Base-by-base conservation (phyloP, 2,329 filamentous ascomycete species). In the Monosporascus sp. region DNA sequence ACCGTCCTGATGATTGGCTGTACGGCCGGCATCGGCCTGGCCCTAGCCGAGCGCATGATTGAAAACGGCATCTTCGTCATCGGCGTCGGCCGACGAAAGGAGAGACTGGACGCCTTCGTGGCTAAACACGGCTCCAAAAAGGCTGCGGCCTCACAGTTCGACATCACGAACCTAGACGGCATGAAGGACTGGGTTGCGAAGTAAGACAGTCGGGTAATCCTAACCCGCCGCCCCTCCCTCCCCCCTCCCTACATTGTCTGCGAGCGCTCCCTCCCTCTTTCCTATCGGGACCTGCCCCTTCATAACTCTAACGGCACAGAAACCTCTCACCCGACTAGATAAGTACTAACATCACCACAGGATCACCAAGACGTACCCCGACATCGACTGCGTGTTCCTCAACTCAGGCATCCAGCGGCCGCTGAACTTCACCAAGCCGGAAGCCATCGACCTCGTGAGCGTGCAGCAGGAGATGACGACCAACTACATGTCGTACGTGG, bases 351-450 rank as follows among this genome's bases (percentile, higher is more conserved):
- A 39, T 51, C 14, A 50, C 20, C 5, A 8, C 34, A 73, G 71
- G 11, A 69, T 74, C 50, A 67, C 62, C 5, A 48, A 58, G 5
- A 53, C 52, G 1, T 71, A 80, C 60, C 77, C 80, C 0, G 67
- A 74, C 27, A 73, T 85, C 27, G 80, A 84, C 66, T 76, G 74
- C 57, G 62, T 86, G 25, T 65, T 85, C 51, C 67, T 85, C 49
- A 84, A 84, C 62, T 76, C 81, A 0, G 81, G 81, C 8, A 71
- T 80, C 34, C 81, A 85, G 62, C 68, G 70, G 27, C 62, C 61
- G 1, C 65, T 79, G 42, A 68, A 80, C 64, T 76, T 83, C 60
- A 66, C 72, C 6, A 63, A 70, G 18, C 76, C 79, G 3, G 38
- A 48, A 3, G 48, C 55, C 17, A 63, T 73, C 53, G 61, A 66